phyloP scores from a whole-genome alignment of 495 filamentous ascomycete species.

The Hyaloscypha finlandica region DNA sequence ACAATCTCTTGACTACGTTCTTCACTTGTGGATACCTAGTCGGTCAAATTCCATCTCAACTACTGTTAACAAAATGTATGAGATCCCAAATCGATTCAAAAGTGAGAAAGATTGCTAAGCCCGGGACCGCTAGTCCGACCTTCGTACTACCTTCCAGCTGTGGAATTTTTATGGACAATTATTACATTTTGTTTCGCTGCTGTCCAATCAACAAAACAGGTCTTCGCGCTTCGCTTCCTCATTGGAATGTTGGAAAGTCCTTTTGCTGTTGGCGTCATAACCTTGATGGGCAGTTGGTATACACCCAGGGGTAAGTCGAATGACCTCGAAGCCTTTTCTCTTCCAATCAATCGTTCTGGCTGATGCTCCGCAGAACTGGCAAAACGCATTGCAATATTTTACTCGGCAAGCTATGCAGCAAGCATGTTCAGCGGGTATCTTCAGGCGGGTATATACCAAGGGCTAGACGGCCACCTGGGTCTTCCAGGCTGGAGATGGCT shows the following conservation, averaged over 20 bases:
- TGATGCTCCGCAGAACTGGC: neutral
- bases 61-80: conserved; percentile 3
- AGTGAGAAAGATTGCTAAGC: neutral
- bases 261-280: neutral
- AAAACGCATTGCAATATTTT: conserved; percentile 52
- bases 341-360: neutral
- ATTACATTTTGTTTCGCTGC: neutral
- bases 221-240: conserved; percentile 9
- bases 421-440: conserved; percentile 50
- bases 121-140: neutral
- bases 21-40: neutral
- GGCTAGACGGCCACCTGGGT: conserved; percentile 49
- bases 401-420: conserved; percentile 46
- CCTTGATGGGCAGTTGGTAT: neutral
- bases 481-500: conserved; percentile 67
- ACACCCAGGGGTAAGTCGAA: neutral
- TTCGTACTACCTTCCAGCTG: neutral
- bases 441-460: conserved; percentile 55
- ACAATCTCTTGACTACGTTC: neutral
- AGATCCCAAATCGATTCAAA: neutral
- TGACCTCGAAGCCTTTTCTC: neutral
- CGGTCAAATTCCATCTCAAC: neutral
- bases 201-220: neutral
- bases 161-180: conserved; percentile 6
- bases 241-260: conserved; percentile 15